A percentile compares a stretch with the other conserved stretches of the same genome.
These are phyloP conservation scores for Tetrapisispora pingtungensis DNA, from an alignment of 805 yeast species.

Conservation along the genomic window DNA sequence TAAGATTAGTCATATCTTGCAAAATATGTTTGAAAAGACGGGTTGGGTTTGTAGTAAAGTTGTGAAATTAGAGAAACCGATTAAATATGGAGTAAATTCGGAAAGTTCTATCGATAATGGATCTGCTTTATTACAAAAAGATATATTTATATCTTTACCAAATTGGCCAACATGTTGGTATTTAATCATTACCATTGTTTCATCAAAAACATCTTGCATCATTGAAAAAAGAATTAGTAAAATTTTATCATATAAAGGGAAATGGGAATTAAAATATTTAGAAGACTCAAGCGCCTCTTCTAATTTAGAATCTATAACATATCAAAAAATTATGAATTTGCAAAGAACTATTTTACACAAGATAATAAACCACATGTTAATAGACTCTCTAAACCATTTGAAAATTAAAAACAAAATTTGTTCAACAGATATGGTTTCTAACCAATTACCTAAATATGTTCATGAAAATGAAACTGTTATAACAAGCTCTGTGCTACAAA, in stretches of 20 bases:
- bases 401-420: slow-evolving; percentile 23
- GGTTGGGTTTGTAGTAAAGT: slow-evolving; percentile 28
- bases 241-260: slow-evolving; percentile 23
- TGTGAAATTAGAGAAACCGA: slow-evolving; percentile 16
- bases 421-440: slow-evolving; percentile 8
- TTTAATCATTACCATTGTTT: slow-evolving; percentile 25
- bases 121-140: slow-evolving; percentile 16
- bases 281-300: slow-evolving; percentile 17
- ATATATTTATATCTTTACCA: slow-evolving; percentile 25
- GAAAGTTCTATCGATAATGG: background rate
- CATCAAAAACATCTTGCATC: slow-evolving; percentile 25
- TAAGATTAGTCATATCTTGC: slow-evolving; percentile 22
- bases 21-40: slow-evolving; percentile 29
- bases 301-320: slow-evolving; percentile 27
- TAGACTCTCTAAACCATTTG: slow-evolving; percentile 28
- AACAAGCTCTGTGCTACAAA: background rate
- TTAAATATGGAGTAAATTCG: slow-evolving; percentile 13
- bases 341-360: slow-evolving; percentile 25
- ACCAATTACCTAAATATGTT: slow-evolving; percentile 19
- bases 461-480: slow-evolving; percentile 1
- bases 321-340: slow-evolving; percentile 24
- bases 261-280: slow-evolving; percentile 27
- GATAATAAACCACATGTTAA: slow-evolving; percentile 29
- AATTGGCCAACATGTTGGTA: slow-evolving; percentile 32
- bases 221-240: slow-evolving; percentile 29